Evolutionary conservation across 495 filamentous ascomycete genomes (phyloP).

Genomic region (Hyaloscypha bicolor): DNA sequence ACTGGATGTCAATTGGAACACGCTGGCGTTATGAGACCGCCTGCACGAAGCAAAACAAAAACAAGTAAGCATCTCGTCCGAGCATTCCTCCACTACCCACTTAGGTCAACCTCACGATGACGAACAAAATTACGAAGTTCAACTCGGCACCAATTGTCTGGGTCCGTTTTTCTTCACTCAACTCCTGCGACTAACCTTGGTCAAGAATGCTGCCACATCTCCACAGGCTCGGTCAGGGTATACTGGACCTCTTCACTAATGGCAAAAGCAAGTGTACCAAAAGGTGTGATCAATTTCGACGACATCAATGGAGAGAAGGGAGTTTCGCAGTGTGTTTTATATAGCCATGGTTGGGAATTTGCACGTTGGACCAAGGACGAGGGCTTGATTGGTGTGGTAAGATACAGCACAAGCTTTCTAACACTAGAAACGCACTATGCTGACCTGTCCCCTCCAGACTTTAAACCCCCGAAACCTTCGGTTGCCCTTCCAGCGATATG

Average conservation of each 20-base stretch:
- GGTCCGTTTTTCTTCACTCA: background rate
- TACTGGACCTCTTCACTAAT: background rate
- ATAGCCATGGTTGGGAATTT: conserved; percentile 38
- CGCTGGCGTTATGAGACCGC: conserved; percentile 46
- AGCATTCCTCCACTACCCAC: background rate
- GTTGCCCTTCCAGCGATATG: conserved; percentile 43
- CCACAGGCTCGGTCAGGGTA: background rate
- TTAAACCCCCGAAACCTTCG: conserved; percentile 48
- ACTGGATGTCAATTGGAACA: conserved; percentile 64
- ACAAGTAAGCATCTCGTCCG: background rate
- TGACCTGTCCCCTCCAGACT: conserved; percentile 6
- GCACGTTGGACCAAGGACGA: conserved; percentile 29
- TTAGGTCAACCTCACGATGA: background rate
- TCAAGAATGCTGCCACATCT: conserved; percentile 37
- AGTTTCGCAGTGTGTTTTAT: conserved; percentile 15
- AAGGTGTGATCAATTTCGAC: background rate
- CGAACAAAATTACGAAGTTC: background rate
- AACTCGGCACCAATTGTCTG: background rate
- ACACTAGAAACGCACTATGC: background rate
- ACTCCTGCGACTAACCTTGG: background rate
- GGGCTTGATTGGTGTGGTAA: conserved; percentile 36
- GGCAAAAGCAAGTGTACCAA: background rate
- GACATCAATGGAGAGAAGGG: conserved; percentile 6
- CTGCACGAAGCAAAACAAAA: background rate
- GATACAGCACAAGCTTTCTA: background rate